Base-by-base conservation (phyloP, 2,329 filamentous ascomycete genomes). In the Ophiostoma australiae region DNA sequence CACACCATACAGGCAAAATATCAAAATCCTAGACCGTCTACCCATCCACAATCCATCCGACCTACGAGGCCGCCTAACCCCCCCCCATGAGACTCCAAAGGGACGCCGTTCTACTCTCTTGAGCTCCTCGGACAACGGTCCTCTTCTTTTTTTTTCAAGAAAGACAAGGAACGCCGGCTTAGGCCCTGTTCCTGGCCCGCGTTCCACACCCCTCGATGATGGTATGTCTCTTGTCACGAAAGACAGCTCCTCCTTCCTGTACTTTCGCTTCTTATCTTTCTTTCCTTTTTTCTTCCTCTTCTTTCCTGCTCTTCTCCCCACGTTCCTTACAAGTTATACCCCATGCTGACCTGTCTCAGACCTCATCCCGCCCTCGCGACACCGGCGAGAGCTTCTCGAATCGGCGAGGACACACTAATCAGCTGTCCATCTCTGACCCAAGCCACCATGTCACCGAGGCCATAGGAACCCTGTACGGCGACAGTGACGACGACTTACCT, bases 391-490 rank as follows among this genome's bases (percentile, higher is more conserved):
- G 82, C 79, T 86, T 87, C 80, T 80, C 84, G 75, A 85, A 80
- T 78, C 85, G 85, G 79, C 86, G 86, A 77, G 86, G 86, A 75
- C 86, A 88, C 79, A 80, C 80, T 72, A 85, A 81, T 77, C 85
- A 87, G 76, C 81, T 88, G 69, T 89, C 86, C 71, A 88, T 97
- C 79, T 95, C 91, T 80, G 93, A 97, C 81, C 91, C 94, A 73
- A 93, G 87, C 81, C 93, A 97, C 81, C 94, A 97, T 86, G 92
- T 97, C 78, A 97, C 93, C 71, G 94, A 97, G 80, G 91, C 93
- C 72, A 97, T 97, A 80, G 92, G 92, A 69, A 93, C 93, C 76
- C 87, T 97, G 81, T 97, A 97, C 81, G 92, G 91, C 77, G 90
- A 92, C 77, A 87, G 88, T 77, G 87, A 89, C 75, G 87, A 92